These are phyloP conservation scores for Neohortaea acidophila DNA, from an alignment of 495 filamentous ascomycete genomes.

Conservation along the genomic window DNA sequence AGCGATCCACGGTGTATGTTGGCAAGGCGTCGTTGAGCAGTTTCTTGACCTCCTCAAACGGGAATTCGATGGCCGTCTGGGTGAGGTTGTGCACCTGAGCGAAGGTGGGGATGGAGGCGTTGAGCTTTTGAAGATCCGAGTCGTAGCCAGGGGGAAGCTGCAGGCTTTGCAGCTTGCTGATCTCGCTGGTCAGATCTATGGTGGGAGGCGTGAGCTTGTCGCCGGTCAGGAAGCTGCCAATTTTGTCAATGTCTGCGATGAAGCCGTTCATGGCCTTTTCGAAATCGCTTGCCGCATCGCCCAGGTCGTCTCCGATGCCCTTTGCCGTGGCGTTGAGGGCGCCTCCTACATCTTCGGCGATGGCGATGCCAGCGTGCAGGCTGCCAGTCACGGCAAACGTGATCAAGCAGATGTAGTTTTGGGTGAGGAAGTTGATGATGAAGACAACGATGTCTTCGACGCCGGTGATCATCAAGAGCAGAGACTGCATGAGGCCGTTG, in stretches of 20 bases:
- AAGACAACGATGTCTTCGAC: conserved; percentile 83
- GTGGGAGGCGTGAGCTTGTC: conserved; percentile 29
- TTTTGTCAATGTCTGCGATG: conserved; percentile 30
- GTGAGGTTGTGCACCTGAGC: conserved; percentile 65
- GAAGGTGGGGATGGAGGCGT: conserved; percentile 67
- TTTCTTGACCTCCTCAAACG: conserved; percentile 61
- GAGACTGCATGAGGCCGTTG: conserved; percentile 54
- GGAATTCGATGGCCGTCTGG: conserved; percentile 50
- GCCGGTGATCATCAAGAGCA: conserved; percentile 62
- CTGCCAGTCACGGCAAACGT: conserved; percentile 63
- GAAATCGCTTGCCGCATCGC: conserved; percentile 38
- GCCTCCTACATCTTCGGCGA: conserved; percentile 55
- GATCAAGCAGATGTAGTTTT: conserved; percentile 76
- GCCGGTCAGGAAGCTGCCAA: conserved; percentile 29
- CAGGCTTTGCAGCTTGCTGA: conserved; percentile 52
- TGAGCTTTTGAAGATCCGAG: conserved; percentile 48
- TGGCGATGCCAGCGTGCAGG: conserved; percentile 49
- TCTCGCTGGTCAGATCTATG: conserved; percentile 42
- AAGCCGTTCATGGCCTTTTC: conserved; percentile 47
- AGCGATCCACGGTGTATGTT: conserved; percentile 60
- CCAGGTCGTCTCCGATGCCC: conserved; percentile 47
- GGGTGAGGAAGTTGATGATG: conserved; percentile 73
- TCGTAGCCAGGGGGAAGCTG: conserved; percentile 51
- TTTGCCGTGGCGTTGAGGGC: conserved; percentile 59
- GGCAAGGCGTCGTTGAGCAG: conserved; percentile 50